Evolutionary conservation across 768 basidiomycete species (phyloP), one percentile per base, ranked within the genome.

Genomic region (Hygrophorus pudorinus): DNA sequence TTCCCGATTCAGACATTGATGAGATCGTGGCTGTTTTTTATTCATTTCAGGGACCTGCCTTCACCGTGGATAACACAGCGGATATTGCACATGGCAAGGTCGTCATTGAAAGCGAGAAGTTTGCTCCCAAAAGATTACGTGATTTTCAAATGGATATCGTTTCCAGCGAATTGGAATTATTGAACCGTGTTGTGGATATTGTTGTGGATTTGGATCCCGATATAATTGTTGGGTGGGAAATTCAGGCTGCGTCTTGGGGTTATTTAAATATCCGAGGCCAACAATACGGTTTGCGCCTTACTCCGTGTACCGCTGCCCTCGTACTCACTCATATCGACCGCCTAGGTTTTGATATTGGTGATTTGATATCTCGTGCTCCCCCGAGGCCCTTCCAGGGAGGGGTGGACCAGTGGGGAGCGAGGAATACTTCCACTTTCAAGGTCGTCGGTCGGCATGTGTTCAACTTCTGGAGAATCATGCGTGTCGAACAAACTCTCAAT

Each of bases 401-500:
- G n/a, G 62, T 57, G 34, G 78, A 84, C 43, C 72, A 78, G 51
- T 96, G 90, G 85, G 78, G 75, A 6, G 60, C 71, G 42, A 73
- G 76, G 39, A 82, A 85, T 49, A 79, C 81, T 2, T 84, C 91
- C 2, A 86, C 82, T 1, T 84, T 99, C 61, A 81, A 79, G 49
- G 80, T 92, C 31, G 68, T 73, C 16, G 96, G 96, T 0, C 73
- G 96, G 13, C 93, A 99, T 57, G 84, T 94, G 28, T 67, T 99
- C 38, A 96, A 98, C 52, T 63, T 89, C 11, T 97, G 92, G 92
- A 71, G 92, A 44, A 77, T 97, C 41, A 86, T 97, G 75, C 80
- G 90, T 28, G 76, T 79, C 1, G 94, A 98, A 53, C 75, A 80
- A 48, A 78, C 72, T 14, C 62, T 97, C 43, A 75, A 71, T 29